Percentiles rank a stretch among this genome's conserved stretches.
These are phyloP conservation scores for Diplodia corticola DNA, from an alignment of 2,329 filamentous ascomycete species.

Conservation along the genomic window DNA sequence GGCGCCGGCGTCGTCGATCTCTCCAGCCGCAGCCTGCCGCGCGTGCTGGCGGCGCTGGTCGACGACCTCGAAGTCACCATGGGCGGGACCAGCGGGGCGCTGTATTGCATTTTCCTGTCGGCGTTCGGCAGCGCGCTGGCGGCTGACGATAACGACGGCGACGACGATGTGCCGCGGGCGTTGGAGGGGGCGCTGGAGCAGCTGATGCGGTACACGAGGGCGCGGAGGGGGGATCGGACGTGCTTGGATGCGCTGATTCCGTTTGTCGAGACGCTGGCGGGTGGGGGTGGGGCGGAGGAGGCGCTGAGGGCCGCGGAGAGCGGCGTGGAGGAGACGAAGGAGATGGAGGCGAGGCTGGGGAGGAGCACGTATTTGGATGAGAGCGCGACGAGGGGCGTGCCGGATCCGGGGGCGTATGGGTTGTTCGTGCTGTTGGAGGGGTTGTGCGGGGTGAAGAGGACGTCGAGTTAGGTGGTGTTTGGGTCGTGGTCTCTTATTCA, in stretches of 20 bases:
- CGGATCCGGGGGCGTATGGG: constrained; percentile 61
- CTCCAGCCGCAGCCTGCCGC: constrained; percentile 48
- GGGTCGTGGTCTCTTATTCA: no score
- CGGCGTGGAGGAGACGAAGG: constrained; percentile 77
- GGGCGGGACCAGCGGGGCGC: constrained; percentile 68
- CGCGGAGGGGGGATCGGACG: constrained; percentile 78
- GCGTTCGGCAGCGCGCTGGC: constrained; percentile 53
- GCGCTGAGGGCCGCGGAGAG: constrained; percentile 71
- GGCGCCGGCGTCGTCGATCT: constrained; percentile 35
- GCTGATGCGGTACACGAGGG: constrained; percentile 69
- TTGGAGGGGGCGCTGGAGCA: constrained; percentile 42
- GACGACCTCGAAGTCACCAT: constrained; percentile 63
- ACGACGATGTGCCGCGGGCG: constrained; percentile 25
- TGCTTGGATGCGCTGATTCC: constrained; percentile 83
- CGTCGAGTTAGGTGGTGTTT: not conserved
- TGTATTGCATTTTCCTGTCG: constrained; percentile 82
- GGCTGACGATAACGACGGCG: constrained; percentile 52
- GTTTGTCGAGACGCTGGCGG: constrained; percentile 68
- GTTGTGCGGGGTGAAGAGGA: constrained; percentile 26
- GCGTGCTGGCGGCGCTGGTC: constrained; percentile 57
- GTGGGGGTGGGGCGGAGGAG: constrained; percentile 60
- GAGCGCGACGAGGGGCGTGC: constrained; percentile 42
- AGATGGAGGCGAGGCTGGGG: constrained; percentile 81
- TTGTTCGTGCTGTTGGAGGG: constrained; percentile 38
- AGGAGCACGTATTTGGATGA: constrained; percentile 75